Conservation (phyloP, 768 basidiomycete species). For the Steccherinum ochraceum region DNA sequence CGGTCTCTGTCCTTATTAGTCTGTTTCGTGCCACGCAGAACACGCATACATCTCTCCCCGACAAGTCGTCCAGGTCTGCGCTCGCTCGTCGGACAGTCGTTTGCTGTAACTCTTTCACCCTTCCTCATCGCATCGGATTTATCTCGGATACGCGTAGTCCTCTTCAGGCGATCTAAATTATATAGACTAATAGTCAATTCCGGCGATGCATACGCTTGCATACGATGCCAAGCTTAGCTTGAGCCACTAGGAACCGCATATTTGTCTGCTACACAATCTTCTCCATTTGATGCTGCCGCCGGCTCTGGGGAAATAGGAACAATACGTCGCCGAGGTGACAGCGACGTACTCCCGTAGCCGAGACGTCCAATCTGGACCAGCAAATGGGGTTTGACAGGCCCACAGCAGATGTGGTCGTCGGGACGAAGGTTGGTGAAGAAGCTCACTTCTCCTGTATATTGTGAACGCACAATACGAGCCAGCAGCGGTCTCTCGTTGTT, state of each 20-base stretch:
- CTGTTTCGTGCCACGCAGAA: neutral
- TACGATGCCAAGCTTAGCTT: neutral
- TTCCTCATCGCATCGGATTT: no score
- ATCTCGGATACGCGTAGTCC: no score
- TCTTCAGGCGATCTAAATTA: neutral
- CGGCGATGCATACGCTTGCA: neutral
- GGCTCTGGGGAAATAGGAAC: conserved; percentile 11
- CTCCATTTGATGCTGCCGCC: neutral
- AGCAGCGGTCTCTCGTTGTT: no score
- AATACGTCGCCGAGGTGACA: conserved; percentile 9
- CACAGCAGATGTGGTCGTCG: no score
- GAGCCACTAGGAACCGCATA: neutral
- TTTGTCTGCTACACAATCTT: neutral
- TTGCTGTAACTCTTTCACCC: no score
- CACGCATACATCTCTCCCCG: neutral
- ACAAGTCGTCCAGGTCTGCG: neutral
- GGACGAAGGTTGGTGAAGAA: no score
- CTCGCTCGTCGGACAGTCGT: no score
- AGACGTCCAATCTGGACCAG: no score
- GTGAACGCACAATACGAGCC: no score
- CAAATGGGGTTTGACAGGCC: no score
- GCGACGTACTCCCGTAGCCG: conserved; percentile 11
- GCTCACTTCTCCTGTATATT: no score
- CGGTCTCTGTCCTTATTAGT: neutral
- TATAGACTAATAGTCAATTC: neutral